Evolutionary conservation across 2,329 filamentous ascomycete species (phyloP), one percentile per base, ranked within the genome.

Genomic region (Claviceps monticola): DNA sequence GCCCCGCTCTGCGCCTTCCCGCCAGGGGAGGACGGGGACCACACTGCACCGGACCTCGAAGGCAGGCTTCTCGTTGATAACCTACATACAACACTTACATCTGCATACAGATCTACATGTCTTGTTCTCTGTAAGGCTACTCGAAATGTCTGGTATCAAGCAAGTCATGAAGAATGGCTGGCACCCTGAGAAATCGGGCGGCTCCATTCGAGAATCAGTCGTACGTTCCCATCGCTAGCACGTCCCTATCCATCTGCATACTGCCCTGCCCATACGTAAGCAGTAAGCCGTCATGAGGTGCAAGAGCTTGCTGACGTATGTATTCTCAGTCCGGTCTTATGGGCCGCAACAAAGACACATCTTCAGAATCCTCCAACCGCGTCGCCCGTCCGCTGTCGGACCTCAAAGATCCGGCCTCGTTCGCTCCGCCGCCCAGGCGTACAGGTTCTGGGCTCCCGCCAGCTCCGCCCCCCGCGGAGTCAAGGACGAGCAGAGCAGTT

Each of bases 381-480:
- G 65, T 68, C 45, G 68, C 77, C 36, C 73, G 74, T 16, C 88
- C 89, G 1, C 69, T 94, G 44, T 74, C 80, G 8, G 74, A 79
- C 3, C 74, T 95, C 34, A 82, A 80, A 63, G 88, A 95, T 62
- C 89, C 88, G 1, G 66, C 79, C 1, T 78, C 80, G 16, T 95
- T 95, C 63, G 88, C 79, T 2, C 87, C 88, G 23, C 89, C 89
- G 26, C 89, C 89, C 0, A 90, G 80, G 60, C 84, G 69, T 39
- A 64, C 65, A 29, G 60, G 61, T 53, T 56, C 65, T 44, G 75
- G 67, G 66, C 62, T 59, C 44, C 57, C 55, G 14, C 62, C 63
- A 19, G 60, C 62, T 14, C 58, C 60, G 0, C 54, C 57, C 4
- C 16, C 26, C 16, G 23, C 61, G 9, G 54, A 58, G 2, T 47